Evolutionary conservation across 345 rosid genomes (phyloP), one percentile per base, ranked within the genome.

Genomic region (Nasturtium officinale): DNA sequence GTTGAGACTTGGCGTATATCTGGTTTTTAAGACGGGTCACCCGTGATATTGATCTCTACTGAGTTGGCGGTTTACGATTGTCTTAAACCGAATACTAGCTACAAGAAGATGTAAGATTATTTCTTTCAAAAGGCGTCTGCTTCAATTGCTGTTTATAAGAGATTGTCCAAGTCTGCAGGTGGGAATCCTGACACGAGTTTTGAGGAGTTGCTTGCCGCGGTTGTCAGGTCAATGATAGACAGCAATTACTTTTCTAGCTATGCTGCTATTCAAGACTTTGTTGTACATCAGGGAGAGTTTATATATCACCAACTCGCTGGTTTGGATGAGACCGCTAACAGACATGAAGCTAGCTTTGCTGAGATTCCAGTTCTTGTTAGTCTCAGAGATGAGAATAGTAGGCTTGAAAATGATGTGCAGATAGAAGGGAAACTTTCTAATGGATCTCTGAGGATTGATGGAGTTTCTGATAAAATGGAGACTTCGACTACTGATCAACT

Each of bases 261-360:
- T 29, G 58, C 82, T 5, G 84, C 79, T 0, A 75, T 87, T 50
- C 79, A 65, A 40, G 85, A 90, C 11, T 90, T 90, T 45, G 66
- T 87, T n/a, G 26, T 86, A 54, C 65, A 79, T n/a, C 93, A 87
- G 33, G 96, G 93, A 3, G 86, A 87, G n/a, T 90, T 90, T 54
- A 83, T 90, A 33, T 83, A 83, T 57, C 78, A 86, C 11, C 91
- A 90, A 69, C 86, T 90, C 18, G 62, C 76, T 43, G 88, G 91
- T 58, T 80, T 90, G 81, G 96, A 90, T 17, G 85, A 82, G 50
- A 81, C 89, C 2, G 78, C 85, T 1, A 85, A 77, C n/a, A n/a
- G n/a, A n/a, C n/a, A n/a, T n/a, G n/a, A n/a, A n/a, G n/a, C n/a
- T n/a, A 61, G 52, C 29, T 87, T 82, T 60, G 59, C 57, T 0